Evolutionary conservation across 805 yeast species (phyloP).

Genomic region (Myxozyma monticola): DNA sequence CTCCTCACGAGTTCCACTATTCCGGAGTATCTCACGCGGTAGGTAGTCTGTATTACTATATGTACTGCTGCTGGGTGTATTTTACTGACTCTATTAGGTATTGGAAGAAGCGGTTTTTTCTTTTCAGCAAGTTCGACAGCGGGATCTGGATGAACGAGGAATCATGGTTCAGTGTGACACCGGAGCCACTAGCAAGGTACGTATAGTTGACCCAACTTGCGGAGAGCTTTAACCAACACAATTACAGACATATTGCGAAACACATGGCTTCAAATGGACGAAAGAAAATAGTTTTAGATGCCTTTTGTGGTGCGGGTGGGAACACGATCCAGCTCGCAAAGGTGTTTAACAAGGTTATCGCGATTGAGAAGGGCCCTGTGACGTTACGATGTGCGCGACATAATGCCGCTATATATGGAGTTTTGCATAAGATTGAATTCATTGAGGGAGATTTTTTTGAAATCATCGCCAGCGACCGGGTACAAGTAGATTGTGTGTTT

Average conservation of each 20-base stretch:
- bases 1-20: too few relatives aligned
- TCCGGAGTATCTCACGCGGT: too few relatives aligned
- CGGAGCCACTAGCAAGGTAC: conserved; percentile 64
- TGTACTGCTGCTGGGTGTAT: too few relatives aligned
- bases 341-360: conserved; percentile 48
- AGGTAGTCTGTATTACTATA: too few relatives aligned
- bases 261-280: too few relatives aligned
- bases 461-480: too few relatives aligned
- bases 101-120: conserved; percentile 57
- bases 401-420: conserved; percentile 61
- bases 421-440: conserved; percentile 50
- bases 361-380: conserved; percentile 59
- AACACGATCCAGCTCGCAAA: conserved; percentile 71
- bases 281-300: conserved; percentile 63
- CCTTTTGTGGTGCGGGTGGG: conserved; percentile 83
- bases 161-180: conserved; percentile 82
- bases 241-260: too few relatives aligned
- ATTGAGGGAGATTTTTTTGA: conserved; percentile 52
- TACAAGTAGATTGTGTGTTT: conserved; percentile 65
- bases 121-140: conserved; percentile 61
- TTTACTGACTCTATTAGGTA: too few relatives aligned
- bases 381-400: conserved; percentile 66
- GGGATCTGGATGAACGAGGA: conserved; percentile 70
- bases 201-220: too few relatives aligned
- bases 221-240: too few relatives aligned